Base-by-base conservation (phyloP, 805 yeast species). In the Hanseniaspora hatyaiensis region DNA sequence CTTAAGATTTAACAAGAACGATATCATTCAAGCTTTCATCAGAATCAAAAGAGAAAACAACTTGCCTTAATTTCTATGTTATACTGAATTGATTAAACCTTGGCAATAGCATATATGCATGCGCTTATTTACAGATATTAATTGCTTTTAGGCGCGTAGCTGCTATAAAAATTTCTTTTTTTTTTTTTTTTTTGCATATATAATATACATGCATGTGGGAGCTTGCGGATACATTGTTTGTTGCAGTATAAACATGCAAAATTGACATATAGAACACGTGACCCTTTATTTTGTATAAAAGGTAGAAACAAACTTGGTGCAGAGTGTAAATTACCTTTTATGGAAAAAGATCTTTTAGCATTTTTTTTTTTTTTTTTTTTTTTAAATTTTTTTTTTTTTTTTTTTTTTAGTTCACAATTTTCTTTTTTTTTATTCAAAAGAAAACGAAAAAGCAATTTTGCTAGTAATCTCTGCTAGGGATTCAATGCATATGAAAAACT, bases 21-120 rank as follows among this genome's bases (percentile, higher is more conserved):
- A 78, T 49, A 68, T 80, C 20, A 74, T 73, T 40, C 65, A 74
- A 3, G 72, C 78, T 2, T 78, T 79, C 58, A 62, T 37, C 45
- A 54, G 26, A 58, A 55, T 44, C 57, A 62, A 50, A 50, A 40
- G 36, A 16, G 40, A 34, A 19, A 43, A 43, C 8, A 23, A 43
- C 20, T 22, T 40, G 12, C 31, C 40, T 6, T 8, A 8, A 6
- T 1, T 16, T 3, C 3, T 29, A 36, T 29, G 39, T 36, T 26
- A 36, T 6, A n/a, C 3, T 30, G 8, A 8, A 5, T 8, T 6
- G n/a, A n/a, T n/a, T n/a, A n/a, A n/a, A n/a, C n/a, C n/a, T n/a
- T n/a, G n/a, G n/a, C n/a, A n/a, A n/a, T n/a, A n/a, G n/a, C n/a
- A n/a, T n/a, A n/a, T n/a, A n/a, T n/a, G n/a, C n/a, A n/a, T n/a